Base-by-base conservation (phyloP, 306 rosid genomes). In the Quercus rubra region DNA sequence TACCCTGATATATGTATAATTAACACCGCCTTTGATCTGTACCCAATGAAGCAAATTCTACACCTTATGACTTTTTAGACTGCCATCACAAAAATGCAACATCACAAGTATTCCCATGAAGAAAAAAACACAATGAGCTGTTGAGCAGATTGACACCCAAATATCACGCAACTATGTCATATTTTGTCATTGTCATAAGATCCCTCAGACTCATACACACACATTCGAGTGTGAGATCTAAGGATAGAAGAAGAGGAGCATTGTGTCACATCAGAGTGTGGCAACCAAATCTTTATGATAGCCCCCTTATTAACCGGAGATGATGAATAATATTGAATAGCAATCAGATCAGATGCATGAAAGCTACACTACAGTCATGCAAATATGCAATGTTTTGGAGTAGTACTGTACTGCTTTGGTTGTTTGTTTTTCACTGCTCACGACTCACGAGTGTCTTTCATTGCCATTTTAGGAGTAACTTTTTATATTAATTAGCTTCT, bases 121-220 rank as follows among this genome's bases (percentile, higher is more conserved):
- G 23, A 21, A 55, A 23, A 21, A 55, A 23, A 21, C 81, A 41
- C 38, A 25, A 70, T 81, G 80, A 76, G 77, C 85, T 81, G 85
- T 75, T 57, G 15, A 73, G 73, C 78, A 79, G 69, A 66, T 74
- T 51, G 52, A 15, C 6, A 61, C 13, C 38, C 72, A 67, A 67
- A 67, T 35, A 35, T 67, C 51, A 67, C 72, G 72, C 72, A 67
- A 35, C 28, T 19, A 67, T 14, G 51, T 67, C 28, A 35, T 33
- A 35, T 25, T 19, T 33, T 14, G 51, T 67, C 28, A n/a, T 33
- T 67, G 72, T 67, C 72, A 35, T 35, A 33, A 33, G 72, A 33
- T 35, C 14, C 72, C 28, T 8, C 27, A 11, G 46, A 41, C 46
- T 41, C 46, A 41, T 41, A 8, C 17, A 18, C 20, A 67, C 14